Base-by-base conservation (phyloP, 768 basidiomycete species). In the Hygrocybe coccinea region DNA sequence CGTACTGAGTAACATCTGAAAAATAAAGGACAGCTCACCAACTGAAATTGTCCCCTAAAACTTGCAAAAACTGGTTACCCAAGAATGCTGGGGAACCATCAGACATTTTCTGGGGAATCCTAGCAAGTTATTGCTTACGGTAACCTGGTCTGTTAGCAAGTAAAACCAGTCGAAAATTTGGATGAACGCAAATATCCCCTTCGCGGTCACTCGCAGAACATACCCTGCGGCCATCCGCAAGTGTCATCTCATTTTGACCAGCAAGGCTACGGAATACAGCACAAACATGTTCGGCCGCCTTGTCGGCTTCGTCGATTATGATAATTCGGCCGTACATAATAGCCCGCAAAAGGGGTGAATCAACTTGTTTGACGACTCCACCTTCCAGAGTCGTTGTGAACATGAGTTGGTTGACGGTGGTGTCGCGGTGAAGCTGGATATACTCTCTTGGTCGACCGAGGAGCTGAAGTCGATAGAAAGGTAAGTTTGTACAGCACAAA, bases 241-340 rank as follows among this genome's bases (percentile, higher is more conserved):
- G 75, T 0, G 80, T 79, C 71, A 87, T 71, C 64, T 85, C 84
- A 9, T 79, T 76, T 54, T 85, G 83, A 2, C 83, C 81, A 3
- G 83, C 84, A 22, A 87, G 76, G 65, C 84, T 85, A 25, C 83
- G 74, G 77, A 87, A 85, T 50, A 87, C 79, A 6, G 85, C 84
- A 19, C 85, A 84, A 50, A 87, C 85, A 56, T 87, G 84, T 62
- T 87, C 85, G 7, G 84, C 83, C 7, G 84, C 85, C 67, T 87
- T 87, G 68, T 87, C 85, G 3, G 84, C 85, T 61, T 87, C 84
- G 63, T 87, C 84, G 47, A 86, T 79, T 62, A 87, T 79, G 57
- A 87, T 83, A n/a, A 83, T 73, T 8, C 85, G 80, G 0, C 85
- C 84, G 58, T 72, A 73, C 15, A 69, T 76, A 54, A 85, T 82